A percentile compares a stretch with the other conserved stretches of the same genome.
Conservation (phyloP, 176 grass and related monocot genomes). For the Coix lacrymajobi region DNA sequence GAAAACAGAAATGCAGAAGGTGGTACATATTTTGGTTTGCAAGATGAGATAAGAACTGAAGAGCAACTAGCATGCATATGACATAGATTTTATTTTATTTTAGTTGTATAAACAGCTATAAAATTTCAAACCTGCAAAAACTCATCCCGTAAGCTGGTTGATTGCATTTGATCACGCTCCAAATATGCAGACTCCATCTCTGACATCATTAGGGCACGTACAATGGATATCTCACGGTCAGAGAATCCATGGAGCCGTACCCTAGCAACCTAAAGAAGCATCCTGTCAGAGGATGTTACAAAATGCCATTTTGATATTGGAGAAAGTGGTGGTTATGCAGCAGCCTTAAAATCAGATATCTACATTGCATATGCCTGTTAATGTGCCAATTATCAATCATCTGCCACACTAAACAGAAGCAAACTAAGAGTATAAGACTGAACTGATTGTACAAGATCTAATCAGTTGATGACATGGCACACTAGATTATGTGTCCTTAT, state of each 20-base stretch:
- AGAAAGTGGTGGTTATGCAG: background rate
- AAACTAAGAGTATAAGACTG: background rate
- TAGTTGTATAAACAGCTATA: constrained; percentile 15
- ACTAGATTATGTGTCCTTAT: background rate
- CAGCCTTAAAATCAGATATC: background rate
- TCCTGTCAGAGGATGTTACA: background rate
- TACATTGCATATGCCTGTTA: background rate
- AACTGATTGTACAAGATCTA: constrained; percentile 8
- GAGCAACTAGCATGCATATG: constrained; percentile 1
- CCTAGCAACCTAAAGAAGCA: constrained; percentile 81
- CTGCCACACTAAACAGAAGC: background rate
- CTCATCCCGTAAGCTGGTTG: constrained; percentile 81
- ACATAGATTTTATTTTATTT: background rate
- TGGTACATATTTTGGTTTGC: constrained; percentile 19
- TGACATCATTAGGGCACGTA: constrained; percentile 97
- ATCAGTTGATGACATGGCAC: background rate
- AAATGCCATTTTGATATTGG: constrained; percentile 12
- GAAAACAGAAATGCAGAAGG: constrained; percentile 16
- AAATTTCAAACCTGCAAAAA: constrained; percentile 72
- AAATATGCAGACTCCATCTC: constrained; percentile 98
- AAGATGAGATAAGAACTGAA: constrained; percentile 13
- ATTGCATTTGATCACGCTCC: constrained; percentile 99
- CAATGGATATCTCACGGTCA: constrained; percentile 97
- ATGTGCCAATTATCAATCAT: constrained; percentile 3
- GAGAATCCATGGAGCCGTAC: constrained; percentile 93